Evolutionary conservation across 345 rosid species (phyloP).

Genomic region (Eucalyptus melliodora): DNA sequence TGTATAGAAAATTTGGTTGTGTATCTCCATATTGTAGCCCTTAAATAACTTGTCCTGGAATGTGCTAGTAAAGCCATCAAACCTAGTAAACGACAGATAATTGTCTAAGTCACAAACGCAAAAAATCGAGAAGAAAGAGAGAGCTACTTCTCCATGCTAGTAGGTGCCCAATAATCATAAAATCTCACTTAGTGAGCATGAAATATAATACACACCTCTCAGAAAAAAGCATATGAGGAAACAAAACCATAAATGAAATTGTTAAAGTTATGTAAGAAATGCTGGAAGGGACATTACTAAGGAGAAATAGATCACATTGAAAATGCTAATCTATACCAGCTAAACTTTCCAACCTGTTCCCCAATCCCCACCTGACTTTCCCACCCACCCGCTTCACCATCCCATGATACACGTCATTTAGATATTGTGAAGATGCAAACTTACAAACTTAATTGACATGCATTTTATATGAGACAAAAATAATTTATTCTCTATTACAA

Average conservation of each 20-base stretch:
- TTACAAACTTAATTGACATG: neutral
- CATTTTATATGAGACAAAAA: no score
- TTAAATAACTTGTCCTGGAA: conserved; percentile 91
- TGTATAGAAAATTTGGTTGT: conserved; percentile 95
- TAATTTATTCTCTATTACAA: no score
- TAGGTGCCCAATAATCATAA: neutral
- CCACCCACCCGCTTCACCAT: neutral
- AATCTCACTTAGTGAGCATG: neutral
- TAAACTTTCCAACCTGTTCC: neutral
- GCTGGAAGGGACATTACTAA: neutral
- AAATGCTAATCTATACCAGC: neutral
- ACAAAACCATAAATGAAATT: neutral
- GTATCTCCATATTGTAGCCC: conserved; percentile 95
- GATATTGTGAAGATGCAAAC: neutral
- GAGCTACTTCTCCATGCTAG: neutral
- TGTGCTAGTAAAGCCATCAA: conserved; percentile 96
- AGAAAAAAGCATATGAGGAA: neutral
- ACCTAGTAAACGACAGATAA: conserved; percentile 29
- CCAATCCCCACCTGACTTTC: neutral
- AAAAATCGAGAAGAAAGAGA: neutral
- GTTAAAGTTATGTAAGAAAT: neutral
- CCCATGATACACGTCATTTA: neutral
- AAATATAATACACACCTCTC: neutral
- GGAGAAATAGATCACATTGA: neutral
- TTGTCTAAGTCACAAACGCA: neutral